Evolutionary conservation across 2,329 filamentous ascomycete genomes (phyloP).

Genomic region (Scedosporium minutisporum): DNA sequence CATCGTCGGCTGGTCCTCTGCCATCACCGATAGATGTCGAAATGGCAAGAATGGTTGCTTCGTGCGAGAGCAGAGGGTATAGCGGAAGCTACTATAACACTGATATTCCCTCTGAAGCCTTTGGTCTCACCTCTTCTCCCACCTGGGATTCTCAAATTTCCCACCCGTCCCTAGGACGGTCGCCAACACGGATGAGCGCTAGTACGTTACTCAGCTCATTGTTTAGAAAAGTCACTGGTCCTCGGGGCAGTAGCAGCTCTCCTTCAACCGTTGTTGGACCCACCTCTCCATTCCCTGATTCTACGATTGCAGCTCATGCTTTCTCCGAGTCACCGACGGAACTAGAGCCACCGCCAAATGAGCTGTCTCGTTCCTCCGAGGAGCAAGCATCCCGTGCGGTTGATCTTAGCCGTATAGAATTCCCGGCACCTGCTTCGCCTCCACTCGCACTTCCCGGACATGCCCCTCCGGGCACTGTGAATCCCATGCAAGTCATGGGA

Average conservation of each 20-base stretch:
- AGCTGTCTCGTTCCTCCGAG: neutral
- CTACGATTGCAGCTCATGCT: conserved; percentile 2
- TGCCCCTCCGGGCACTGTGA: conserved; percentile 37
- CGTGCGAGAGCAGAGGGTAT: conserved; percentile 3
- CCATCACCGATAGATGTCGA: conserved; percentile 3
- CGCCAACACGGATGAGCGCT: conserved; percentile 5
- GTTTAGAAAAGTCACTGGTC: conserved; percentile 1
- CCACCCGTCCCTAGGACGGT: conserved; percentile 2
- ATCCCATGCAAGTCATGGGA: conserved; percentile 45
- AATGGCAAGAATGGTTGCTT: conserved; percentile 3
- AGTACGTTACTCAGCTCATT: neutral
- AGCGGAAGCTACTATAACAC: conserved; percentile 9
- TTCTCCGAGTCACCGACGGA: conserved; percentile 10
- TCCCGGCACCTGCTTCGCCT: conserved; percentile 1
- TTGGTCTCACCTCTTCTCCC: conserved; percentile 5
- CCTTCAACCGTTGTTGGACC: neutral
- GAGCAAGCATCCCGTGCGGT: neutral
- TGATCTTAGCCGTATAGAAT: conserved; percentile 7
- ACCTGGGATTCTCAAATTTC: neutral
- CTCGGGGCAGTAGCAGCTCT: conserved; percentile 5
- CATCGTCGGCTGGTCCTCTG: neutral
- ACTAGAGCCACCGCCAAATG: neutral
- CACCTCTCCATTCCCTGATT: neutral
- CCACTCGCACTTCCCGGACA: conserved; percentile 20
- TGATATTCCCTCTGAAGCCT: conserved; percentile 9